Evolutionary conservation across 495 filamentous ascomycete genomes (phyloP).

Genomic region (Peziza echinospora): DNA sequence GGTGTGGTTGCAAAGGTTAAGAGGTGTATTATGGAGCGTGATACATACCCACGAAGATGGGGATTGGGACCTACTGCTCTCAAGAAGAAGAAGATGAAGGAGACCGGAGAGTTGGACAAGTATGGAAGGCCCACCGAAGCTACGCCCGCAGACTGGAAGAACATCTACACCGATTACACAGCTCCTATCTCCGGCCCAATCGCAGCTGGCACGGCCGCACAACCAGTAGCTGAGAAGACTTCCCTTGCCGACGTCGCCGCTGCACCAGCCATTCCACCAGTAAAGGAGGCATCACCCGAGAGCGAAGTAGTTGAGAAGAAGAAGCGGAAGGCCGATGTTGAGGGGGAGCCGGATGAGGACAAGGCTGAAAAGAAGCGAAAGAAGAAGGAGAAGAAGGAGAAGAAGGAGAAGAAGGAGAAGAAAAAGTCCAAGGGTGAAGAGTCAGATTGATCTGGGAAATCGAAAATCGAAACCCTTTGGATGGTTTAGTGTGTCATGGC

Average conservation of each 20-base stretch:
- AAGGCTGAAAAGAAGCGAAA: conserved; percentile 26
- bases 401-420: conserved; percentile 43
- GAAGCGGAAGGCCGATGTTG: conserved; percentile 21
- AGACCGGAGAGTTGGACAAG: conserved; percentile 93
- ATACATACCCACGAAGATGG: conserved; percentile 88
- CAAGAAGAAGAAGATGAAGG: conserved; percentile 98
- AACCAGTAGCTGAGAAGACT: conserved; percentile 25
- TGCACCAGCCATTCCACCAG: conserved; percentile 21
- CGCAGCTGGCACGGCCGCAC: conserved; percentile 24
- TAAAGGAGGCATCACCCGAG: conserved; percentile 23
- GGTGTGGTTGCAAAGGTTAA: conserved; percentile 95
- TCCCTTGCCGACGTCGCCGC: conserved; percentile 22
- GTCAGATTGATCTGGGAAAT: too few species aligned
- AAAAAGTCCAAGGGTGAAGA: conserved; percentile 23
- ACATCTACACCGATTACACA: conserved; percentile 72
- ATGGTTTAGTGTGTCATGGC: too few species aligned
- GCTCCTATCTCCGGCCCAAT: too few species aligned
- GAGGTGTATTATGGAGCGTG: conserved; percentile 96
- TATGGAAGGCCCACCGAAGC: conserved; percentile 76
- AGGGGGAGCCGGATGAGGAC: conserved; percentile 20
- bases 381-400: conserved; percentile 59
- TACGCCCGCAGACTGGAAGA: conserved; percentile 79
- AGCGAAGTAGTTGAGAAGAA: conserved; percentile 12
- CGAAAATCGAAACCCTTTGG: too few species aligned
- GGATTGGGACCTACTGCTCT: conserved; percentile 72